Conservation (phyloP, 371 early-diverging fungal species). For the Circinella minor region DNA sequence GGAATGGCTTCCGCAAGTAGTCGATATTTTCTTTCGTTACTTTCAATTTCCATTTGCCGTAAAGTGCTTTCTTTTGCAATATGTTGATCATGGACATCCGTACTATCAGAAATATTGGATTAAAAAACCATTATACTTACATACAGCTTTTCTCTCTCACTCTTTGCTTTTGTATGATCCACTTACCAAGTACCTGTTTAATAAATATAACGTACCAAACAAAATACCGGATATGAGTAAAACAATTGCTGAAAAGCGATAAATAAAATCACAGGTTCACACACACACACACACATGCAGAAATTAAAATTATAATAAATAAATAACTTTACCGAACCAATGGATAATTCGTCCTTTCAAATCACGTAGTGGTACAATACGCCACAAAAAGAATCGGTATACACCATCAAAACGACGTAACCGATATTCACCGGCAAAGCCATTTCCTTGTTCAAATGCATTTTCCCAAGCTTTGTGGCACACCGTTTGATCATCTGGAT, state of each 20-base stretch:
- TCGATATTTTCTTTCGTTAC: conserved; percentile 69
- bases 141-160: conserved; percentile 3
- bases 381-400: conserved; percentile 65
- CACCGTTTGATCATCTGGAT: conserved; percentile 58
- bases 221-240: no score
- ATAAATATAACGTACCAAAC: no score
- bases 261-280: no score
- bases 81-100: conserved; percentile 69
- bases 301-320: neutral
- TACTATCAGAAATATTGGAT: conserved; percentile 28
- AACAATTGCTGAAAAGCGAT: neutral
- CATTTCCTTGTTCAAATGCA: conserved; percentile 61
- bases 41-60: conserved; percentile 63
- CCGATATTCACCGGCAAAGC: conserved; percentile 65
- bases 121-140: neutral
- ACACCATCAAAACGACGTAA: conserved; percentile 64
- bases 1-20: conserved; percentile 70
- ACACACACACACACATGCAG: no score
- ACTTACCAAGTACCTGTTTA: conserved; percentile 25
- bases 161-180: neutral
- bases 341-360: conserved; percentile 62
- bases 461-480: conserved; percentile 57
- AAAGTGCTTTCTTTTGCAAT: conserved; percentile 56
- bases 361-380: conserved; percentile 65
- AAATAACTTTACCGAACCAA: conserved; percentile 54